phyloP scores from a whole-genome alignment of 257 asterid species.

The Solanum okadae region DNA sequence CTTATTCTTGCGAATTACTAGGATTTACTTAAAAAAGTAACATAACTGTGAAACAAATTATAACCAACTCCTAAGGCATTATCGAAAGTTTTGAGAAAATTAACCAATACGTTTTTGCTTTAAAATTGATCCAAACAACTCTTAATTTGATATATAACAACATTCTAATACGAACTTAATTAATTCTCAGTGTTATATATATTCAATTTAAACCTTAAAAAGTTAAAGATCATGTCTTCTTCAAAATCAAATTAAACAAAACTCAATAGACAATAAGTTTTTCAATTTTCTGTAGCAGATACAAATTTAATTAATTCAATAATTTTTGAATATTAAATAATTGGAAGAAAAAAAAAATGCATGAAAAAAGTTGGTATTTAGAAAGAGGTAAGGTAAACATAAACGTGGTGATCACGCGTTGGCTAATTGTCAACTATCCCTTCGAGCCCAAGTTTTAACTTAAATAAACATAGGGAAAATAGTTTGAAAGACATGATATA shows the following conservation, averaged over 20 bases:
- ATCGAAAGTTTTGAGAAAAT: neutral
- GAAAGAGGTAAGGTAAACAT: neutral
- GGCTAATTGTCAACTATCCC: neutral
- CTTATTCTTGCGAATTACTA: neutral
- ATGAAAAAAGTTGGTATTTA: neutral
- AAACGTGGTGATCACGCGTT: neutral
- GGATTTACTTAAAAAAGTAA: neutral
- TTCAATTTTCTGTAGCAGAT: neutral
- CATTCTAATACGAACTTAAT: neutral
- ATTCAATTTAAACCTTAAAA: neutral
- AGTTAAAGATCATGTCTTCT: neutral
- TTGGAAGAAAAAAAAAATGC: neutral
- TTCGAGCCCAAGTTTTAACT: neutral
- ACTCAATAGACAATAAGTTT: neutral
- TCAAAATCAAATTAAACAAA: neutral
- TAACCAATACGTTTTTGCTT: neutral
- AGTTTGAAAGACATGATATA: neutral
- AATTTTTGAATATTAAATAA: neutral
- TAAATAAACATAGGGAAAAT: neutral
- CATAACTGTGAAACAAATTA: neutral
- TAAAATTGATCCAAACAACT: neutral
- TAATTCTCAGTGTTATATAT: neutral
- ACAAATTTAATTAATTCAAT: neutral
- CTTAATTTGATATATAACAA: neutral
- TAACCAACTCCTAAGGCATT: neutral